Evolutionary conservation across 2,329 filamentous ascomycete species (phyloP), one percentile per base, ranked within the genome.

Genomic region (Mycosphaerella sp.): DNA sequence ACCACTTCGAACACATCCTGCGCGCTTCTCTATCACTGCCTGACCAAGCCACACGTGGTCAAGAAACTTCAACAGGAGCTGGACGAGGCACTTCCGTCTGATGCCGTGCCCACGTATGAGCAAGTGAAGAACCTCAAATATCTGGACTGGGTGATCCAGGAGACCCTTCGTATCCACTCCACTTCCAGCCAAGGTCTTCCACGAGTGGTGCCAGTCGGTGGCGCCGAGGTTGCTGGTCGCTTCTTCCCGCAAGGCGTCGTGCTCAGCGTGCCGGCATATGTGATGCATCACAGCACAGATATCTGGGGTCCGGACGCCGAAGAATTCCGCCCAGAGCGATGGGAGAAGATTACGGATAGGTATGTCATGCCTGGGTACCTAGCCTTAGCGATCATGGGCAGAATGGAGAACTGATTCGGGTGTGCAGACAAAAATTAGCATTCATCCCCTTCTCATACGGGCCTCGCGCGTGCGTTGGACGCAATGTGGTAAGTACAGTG

Each of bases 111-210:
- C 0, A 77, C 74, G 0, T 91, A 80, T 64, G 82, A 86, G 0
- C 79, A 82, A 68, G 82, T 95, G 51, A 82, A 81, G 61, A 81
- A 89, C 53, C 76, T 95, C 17, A 80, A 82, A 1, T 95, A 94
- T 65, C 77, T 95, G 5, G 77, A 84, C 60, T 77, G 76, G 60
- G 83, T 90, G 25, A 85, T 95, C 71, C 83, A 85, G 68, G 89
- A 95, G 71, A 86, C 87, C 0, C 82, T 95, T 66, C 87, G 89
- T 44, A 84, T 88, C 69, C 89, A 95, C 75, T 86, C 80, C 50
- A 95, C 89, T 5, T 93, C 87, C 0, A 85, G 86, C 9, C 86
- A 95, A 58, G 89, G 89, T 2, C 83, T 95, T 0, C 89, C 89
- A 0, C 84, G 89, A 2, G 72, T 84, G 57, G 78, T 94, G 1